Base-by-base conservation (phyloP, 768 basidiomycete genomes). In the Strobilomyces echinocephalus region DNA sequence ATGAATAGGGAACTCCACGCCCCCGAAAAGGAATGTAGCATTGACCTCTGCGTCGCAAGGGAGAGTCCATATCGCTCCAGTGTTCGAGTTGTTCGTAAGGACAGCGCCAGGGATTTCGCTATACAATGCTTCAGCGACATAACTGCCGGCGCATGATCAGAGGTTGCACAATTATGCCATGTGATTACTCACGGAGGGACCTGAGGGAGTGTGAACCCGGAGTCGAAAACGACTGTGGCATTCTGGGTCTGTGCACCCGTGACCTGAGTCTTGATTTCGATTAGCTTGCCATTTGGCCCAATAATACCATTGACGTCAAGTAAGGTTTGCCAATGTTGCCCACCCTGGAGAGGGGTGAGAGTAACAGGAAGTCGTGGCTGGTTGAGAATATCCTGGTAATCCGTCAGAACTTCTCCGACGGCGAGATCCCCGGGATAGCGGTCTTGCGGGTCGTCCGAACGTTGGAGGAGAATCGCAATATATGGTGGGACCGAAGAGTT, bases 181-280 rank as follows among this genome's bases (percentile, higher is more conserved):
- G 11, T 18, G 45, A 3, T 11, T n/a, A 30, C 72, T 43, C 63
- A 80, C 80, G 71, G 58, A 47, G 83, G 74, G 36, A 87, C 74
- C 63, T 87, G 86, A 12, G 84, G 78, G 3, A 87, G 71, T 0
- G 84, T 76, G 65, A 85, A 88, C 0, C 88, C 87, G 5, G 84
- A 82, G 63, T 90, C 88, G 30, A 88, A 70, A 4, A 89, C 73
- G 5, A 79, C 79, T 2, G 83, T 84, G 8, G 80, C 70, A 57
- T 81, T 81, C 15, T 70, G 69, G 10, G 67, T 68, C 43, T 78
- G 67, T 26, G 69, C 66, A 30, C 74, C 69, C 10, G 69, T 60
- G 15, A 87, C 84, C 26, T 64, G 68, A 0, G 81, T 79, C 5
- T 58, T 63, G 43, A 82, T 60, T 18, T 70, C 59, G 40, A 85